phyloP scores from a whole-genome alignment of 164 flowering plant genomes.

The Vitis labrusca region DNA sequence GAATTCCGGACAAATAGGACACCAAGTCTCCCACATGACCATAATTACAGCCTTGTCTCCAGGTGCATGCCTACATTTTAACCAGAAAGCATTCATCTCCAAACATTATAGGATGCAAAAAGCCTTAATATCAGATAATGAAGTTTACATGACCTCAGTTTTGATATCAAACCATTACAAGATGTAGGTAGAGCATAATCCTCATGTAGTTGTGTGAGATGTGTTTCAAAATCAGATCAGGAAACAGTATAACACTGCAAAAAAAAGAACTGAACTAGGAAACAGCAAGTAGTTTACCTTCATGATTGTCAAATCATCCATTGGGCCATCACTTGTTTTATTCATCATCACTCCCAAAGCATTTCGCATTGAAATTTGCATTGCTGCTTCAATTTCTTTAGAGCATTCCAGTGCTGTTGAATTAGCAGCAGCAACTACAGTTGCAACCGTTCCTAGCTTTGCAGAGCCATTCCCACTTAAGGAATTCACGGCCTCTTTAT shows the following conservation, averaged over 20 bases:
- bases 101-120: neutral
- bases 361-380: constrained; percentile 82
- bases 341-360: constrained; percentile 69
- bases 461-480: constrained; percentile 89
- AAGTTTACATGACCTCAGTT: neutral
- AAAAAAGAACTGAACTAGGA: neutral
- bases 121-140: neutral
- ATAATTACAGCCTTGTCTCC: no score
- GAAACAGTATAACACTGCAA: neutral
- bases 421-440: constrained; percentile 97
- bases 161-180: neutral
- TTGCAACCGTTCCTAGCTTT: constrained; percentile 83
- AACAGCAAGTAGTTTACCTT: constrained; percentile 45
- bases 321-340: constrained; percentile 59
- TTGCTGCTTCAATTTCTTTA: constrained; percentile 95
- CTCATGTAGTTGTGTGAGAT: no score
- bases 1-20: no score
- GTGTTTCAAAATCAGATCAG: neutral
- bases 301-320: constrained; percentile 95
- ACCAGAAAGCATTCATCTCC: neutral
- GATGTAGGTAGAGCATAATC: neutral
- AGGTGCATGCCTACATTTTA: neutral
- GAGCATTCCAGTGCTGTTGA: constrained; percentile 84
- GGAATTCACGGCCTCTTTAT: constrained; percentile 94
- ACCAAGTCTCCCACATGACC: no score